Percentiles rank a stretch among this genome's conserved stretches.
Conservation (phyloP, 371 early-diverging fungal species). For the Mycotypha africana region DNA sequence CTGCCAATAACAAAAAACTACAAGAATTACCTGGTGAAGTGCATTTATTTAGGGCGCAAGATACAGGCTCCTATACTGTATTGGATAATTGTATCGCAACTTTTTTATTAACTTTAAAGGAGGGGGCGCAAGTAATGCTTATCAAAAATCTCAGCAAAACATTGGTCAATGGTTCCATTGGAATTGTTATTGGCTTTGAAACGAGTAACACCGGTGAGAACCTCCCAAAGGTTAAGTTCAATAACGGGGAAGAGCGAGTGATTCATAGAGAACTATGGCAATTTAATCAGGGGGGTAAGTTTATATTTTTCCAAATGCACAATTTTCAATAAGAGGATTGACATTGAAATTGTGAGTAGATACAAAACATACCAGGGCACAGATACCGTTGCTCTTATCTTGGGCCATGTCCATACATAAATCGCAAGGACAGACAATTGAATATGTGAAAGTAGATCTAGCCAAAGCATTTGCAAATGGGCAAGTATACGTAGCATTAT, state of each 20-base stretch:
- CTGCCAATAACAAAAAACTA: constrained; percentile 58
- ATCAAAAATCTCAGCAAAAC: constrained; percentile 65
- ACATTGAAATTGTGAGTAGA: too few relatives aligned
- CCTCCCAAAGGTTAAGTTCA: constrained; percentile 41
- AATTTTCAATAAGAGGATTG: background rate
- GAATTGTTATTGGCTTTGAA: constrained; percentile 60
- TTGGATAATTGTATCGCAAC: constrained; percentile 54
- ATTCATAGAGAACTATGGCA: constrained; percentile 51
- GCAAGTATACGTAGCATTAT: constrained; percentile 89
- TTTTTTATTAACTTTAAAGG: constrained; percentile 56
- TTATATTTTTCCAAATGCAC: too few relatives aligned
- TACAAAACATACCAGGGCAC: constrained; percentile 36
- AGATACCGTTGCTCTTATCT: constrained; percentile 66
- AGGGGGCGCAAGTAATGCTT: constrained; percentile 85
- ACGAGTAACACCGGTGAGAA: background rate
- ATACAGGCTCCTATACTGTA: constrained; percentile 30
- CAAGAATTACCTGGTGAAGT: constrained; percentile 38
- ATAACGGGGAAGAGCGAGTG: constrained; percentile 33
- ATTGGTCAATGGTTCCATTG: constrained; percentile 85
- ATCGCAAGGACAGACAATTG: constrained; percentile 89
- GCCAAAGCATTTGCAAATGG: constrained; percentile 78
- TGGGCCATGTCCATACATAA: constrained; percentile 82
- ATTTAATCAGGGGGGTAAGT: background rate
- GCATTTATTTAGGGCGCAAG: constrained; percentile 25
- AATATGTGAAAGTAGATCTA: constrained; percentile 74